Conservation (phyloP, 148 eudicot genomes). For the Persicaria maculosa region DNA sequence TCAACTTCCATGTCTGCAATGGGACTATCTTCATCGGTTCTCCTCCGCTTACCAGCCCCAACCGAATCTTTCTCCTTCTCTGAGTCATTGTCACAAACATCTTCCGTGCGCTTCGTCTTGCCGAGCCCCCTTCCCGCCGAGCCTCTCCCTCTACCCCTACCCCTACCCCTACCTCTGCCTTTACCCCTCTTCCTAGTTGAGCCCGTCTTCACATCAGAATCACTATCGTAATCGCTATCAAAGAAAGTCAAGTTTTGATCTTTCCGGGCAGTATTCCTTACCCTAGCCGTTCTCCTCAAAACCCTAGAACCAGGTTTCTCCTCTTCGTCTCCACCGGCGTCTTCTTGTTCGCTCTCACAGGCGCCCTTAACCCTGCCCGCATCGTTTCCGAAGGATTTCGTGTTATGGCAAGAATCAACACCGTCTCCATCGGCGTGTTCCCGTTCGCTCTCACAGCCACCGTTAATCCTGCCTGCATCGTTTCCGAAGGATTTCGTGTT, state of each 20-base stretch:
- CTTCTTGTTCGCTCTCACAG: too few species aligned
- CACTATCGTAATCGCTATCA: neutral
- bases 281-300: too few species aligned
- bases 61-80: neutral
- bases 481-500: neutral
- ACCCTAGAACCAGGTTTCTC: too few species aligned
- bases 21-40: neutral
- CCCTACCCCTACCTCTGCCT: neutral
- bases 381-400: neutral
- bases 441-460: too few species aligned
- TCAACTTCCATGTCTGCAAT: neutral
- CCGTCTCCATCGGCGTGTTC: too few species aligned
- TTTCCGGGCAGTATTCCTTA: too few species aligned
- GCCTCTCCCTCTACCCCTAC: neutral
- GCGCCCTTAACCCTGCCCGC: neutral
- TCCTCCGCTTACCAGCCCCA: neutral
- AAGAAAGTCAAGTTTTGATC: too few species aligned
- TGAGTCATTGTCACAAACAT: conserved; percentile 5
- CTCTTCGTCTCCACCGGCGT: too few species aligned
- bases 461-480: neutral
- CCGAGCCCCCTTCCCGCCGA: neutral
- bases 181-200: neutral
- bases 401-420: neutral
- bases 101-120: neutral
- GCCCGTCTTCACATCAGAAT: neutral